Evolutionary conservation across 129 eudicot genomes (phyloP).

Genomic region (Glebionis coronaria): DNA sequence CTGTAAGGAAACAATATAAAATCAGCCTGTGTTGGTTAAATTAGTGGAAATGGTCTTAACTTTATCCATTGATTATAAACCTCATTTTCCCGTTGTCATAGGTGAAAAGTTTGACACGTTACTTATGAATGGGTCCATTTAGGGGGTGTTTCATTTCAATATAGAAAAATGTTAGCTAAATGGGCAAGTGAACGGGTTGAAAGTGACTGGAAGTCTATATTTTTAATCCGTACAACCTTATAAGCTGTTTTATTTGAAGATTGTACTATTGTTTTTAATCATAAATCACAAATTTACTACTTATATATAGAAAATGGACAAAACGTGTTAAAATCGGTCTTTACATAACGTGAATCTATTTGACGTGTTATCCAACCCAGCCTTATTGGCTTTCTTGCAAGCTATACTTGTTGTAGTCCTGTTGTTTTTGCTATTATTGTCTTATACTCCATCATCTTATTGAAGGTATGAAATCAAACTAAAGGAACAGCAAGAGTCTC

Average conservation of each 20-base stretch:
- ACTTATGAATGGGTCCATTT: too few relatives aligned
- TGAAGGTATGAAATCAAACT: conserved; percentile 89
- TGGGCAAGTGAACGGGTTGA: too few relatives aligned
- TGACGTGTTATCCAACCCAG: not conserved
- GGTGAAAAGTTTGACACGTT: too few relatives aligned
- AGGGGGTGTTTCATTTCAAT: too few relatives aligned
- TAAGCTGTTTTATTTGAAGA: too few relatives aligned
- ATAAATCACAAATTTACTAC: too few relatives aligned
- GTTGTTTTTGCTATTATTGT: conserved; percentile 5
- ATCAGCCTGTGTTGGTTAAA: conserved; percentile 1
- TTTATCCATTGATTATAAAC: not conserved
- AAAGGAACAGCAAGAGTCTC: conserved; percentile 89
- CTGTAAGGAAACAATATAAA: conserved; percentile 45
- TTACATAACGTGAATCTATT: not conserved
- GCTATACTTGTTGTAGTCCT: not conserved
- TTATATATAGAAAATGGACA: not conserved
- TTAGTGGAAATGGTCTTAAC: not conserved
- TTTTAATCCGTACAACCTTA: too few relatives aligned
- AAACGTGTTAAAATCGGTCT: not conserved
- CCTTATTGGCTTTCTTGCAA: conserved; percentile 1
- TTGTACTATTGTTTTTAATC: too few relatives aligned
- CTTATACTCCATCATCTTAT: conserved; percentile 14
- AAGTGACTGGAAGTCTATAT: too few relatives aligned
- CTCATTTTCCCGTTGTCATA: too few relatives aligned
- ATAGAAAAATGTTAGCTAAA: too few relatives aligned